phyloP scores from a whole-genome alignment of 331 rosid genomes.

The Quercus lobata region DNA sequence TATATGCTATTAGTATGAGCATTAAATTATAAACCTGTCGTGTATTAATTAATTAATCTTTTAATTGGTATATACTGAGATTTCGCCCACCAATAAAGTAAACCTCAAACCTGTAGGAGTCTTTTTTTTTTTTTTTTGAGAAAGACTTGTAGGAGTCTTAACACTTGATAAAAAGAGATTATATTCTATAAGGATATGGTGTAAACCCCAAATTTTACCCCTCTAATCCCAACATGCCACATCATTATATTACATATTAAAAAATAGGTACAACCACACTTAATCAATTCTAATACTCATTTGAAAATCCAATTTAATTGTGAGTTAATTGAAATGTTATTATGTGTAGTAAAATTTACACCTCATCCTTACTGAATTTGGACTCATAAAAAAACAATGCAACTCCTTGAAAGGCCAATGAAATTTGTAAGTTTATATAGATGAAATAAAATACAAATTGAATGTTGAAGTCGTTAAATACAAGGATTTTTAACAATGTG shows the following conservation, averaged over 20 bases:
- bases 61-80: neutral
- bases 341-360: no score
- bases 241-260: no score
- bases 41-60: neutral
- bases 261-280: no score
- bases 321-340: no score
- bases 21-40: constrained; percentile 9
- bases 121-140: no score
- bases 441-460: constrained; percentile 73
- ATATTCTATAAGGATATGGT: no score
- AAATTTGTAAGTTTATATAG: constrained; percentile 81
- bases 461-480: constrained; percentile 70
- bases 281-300: no score
- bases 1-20: constrained; percentile 17
- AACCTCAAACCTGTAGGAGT: neutral
- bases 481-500: constrained; percentile 78
- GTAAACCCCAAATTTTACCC: no score
- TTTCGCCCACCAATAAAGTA: neutral
- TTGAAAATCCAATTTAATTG: no score
- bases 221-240: no score
- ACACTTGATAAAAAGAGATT: no score
- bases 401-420: constrained; percentile 62
- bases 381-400: constrained; percentile 65
- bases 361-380: constrained; percentile 47
- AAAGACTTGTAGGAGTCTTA: no score